Evolutionary conservation across 2,329 filamentous ascomycete species (phyloP), one percentile per base, ranked within the genome.

Genomic region (Stachybotrys echinatus): DNA sequence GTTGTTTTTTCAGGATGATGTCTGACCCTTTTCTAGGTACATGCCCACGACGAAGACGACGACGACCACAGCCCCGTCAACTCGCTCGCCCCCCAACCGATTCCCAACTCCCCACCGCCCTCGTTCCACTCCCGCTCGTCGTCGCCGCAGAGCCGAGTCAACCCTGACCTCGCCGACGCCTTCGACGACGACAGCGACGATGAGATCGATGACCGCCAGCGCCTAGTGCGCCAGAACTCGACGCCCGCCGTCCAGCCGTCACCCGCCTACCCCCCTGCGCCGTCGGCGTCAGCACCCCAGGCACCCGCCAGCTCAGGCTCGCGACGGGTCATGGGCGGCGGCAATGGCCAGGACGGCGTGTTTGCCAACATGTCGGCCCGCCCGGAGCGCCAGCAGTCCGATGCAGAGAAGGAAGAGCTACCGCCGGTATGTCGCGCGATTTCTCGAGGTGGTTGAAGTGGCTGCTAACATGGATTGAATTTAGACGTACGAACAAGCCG

Each of bases 401-500:
- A 89, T 52, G 87, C 89, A 54, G 83, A 85, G 58, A 75, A 88
- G 51, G 94, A 99, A 55, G 94, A 99, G 69, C 81, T 89, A 69
- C 94, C 94, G 74, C 94, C 94, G 50, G 92, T 96, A 83, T 57
- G 89, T 83, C 20, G 14, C 37, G 20, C 18, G 48, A 14, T 8
- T 5, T 21, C 20, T 23, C 38, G 5, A 6, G 37, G 21, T 21
- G 8, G 20, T 21, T 2, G 22, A 20, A 37, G 21, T 23, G 34
- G 6, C 58, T 59, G 58, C 71, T 75, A 63, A 76, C 65, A 44
- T 38, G n/a, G n/a, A 40, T 53, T 45, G 38, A 31, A 52, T 61
- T 14, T 47, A 96, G 89, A 92, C 92, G 34, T 99, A 99, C 68
- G 94, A 99, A 77, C 92, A 97, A 82, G 94, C 94, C 17, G 94